Percentiles rank a stretch among this genome's conserved stretches.
These are phyloP conservation scores for Camptophora hylomeconis DNA, from an alignment of 2,329 filamentous ascomycete species.

Conservation along the genomic window DNA sequence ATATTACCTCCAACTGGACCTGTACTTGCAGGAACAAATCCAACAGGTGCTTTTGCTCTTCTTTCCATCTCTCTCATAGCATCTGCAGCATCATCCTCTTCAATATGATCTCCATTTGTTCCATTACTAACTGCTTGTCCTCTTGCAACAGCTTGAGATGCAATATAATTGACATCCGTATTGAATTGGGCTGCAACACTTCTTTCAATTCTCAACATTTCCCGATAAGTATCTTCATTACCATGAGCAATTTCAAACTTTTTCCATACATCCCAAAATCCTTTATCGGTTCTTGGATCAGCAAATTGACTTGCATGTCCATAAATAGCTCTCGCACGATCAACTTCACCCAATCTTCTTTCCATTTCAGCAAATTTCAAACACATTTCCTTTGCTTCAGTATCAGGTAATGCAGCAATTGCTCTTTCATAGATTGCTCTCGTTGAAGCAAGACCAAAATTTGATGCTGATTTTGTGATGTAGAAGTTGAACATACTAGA, in stretches of 20 bases:
- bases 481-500: constrained; percentile 99
- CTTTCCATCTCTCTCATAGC: constrained; percentile 83
- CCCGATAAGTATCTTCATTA: constrained; percentile 98
- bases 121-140: constrained; percentile 30
- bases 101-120: constrained; percentile 31
- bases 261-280: constrained; percentile 96
- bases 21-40: constrained; percentile 79
- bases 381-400: constrained; percentile 93
- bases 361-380: constrained; percentile 98
- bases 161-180: constrained; percentile 97
- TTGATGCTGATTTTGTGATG: constrained; percentile 95
- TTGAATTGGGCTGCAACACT: constrained; percentile 97
- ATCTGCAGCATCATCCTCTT: constrained; percentile 37
- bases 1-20: constrained; percentile 53
- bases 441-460: constrained; percentile 92
- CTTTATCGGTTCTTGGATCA: constrained; percentile 77
- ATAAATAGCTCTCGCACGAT: constrained; percentile 88
- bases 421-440: constrained; percentile 92
- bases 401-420: constrained; percentile 83
- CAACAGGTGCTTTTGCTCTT: constrained; percentile 74
- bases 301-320: constrained; percentile 95
- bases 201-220: constrained; percentile 95
- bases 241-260: constrained; percentile 93
- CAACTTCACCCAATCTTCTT: constrained; percentile 79
- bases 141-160: constrained; percentile 80